phyloP scores from a whole-genome alignment of 208 protist genomes.

The Crithidia brevicula region DNA sequence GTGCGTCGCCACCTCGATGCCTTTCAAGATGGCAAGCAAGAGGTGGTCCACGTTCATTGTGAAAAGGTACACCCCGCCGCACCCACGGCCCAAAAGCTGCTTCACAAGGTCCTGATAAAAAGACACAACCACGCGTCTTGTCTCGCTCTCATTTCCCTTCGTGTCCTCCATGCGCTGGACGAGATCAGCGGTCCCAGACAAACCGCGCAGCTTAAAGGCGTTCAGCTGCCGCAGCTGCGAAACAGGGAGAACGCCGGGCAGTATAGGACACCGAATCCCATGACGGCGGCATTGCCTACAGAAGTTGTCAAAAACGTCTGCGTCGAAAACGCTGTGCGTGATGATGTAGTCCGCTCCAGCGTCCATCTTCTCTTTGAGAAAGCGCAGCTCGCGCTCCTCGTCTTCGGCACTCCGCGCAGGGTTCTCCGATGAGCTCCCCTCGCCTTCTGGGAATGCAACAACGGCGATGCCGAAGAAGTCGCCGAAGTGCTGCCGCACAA shows the following conservation, averaged over 20 bases:
- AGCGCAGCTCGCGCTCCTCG: constrained; percentile 70
- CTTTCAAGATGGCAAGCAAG: constrained; percentile 67
- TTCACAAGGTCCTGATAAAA: constrained; percentile 77
- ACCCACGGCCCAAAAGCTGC: constrained; percentile 68
- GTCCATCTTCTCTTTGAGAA: constrained; percentile 93
- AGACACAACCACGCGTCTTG: constrained; percentile 33
- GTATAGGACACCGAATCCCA: constrained; percentile 89
- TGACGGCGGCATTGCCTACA: constrained; percentile 47
- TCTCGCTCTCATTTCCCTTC: constrained; percentile 56
- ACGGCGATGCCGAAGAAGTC: constrained; percentile 95
- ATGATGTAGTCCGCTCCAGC: constrained; percentile 95
- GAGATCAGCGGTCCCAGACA: constrained; percentile 62
- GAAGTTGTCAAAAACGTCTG: constrained; percentile 78
- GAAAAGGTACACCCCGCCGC: constrained; percentile 94
- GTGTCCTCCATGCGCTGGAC: constrained; percentile 23
- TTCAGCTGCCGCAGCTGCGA: constrained; percentile 43
- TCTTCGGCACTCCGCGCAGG: neutral
- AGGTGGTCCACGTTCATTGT: constrained; percentile 93
- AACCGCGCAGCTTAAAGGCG: constrained; percentile 61
- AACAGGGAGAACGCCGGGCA: constrained; percentile 91
- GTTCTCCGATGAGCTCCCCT: constrained; percentile 39
- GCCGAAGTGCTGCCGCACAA: constrained; percentile 89
- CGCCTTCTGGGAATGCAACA: constrained; percentile 74
- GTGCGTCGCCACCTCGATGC: constrained; percentile 40
- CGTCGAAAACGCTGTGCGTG: constrained; percentile 95